Percentiles rank a stretch among this genome's conserved stretches.
Conservation (phyloP, 2,329 filamentous ascomycete genomes). For the Cladobotryum protrusum region DNA sequence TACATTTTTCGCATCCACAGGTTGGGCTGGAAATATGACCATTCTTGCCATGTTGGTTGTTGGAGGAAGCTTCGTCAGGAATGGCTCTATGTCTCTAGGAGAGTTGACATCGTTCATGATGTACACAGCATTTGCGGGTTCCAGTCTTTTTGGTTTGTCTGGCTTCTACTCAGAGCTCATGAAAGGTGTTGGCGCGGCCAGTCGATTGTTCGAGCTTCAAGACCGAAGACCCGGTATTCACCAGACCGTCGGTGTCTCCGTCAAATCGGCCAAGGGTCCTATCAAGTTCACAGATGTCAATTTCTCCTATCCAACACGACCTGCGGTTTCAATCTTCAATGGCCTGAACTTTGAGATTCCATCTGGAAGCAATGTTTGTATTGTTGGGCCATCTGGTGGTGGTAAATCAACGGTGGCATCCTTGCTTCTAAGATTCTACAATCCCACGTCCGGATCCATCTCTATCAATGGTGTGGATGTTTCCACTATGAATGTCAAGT, state of each 20-base stretch:
- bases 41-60: slow-evolving; percentile 86
- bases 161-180: slow-evolving; percentile 98
- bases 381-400: slow-evolving; percentile 92
- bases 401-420: slow-evolving; percentile 95
- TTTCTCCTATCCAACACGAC: slow-evolving; percentile 90
- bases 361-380: slow-evolving; percentile 88
- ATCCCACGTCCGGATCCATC: slow-evolving; percentile 69
- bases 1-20: slow-evolving; percentile 80
- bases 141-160: slow-evolving; percentile 86
- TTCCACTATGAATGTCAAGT: slow-evolving; percentile 83
- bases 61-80: slow-evolving; percentile 83
- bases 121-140: slow-evolving; percentile 85
- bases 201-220: slow-evolving; percentile 89
- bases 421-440: slow-evolving; percentile 87
- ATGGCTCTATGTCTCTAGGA: slow-evolving; percentile 79
- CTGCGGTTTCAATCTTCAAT: slow-evolving; percentile 86
- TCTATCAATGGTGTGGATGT: slow-evolving; percentile 82
- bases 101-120: slow-evolving; percentile 96
- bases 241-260: slow-evolving; percentile 74
- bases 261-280: slow-evolving; percentile 76
- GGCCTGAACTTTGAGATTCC: slow-evolving; percentile 86
- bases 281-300: slow-evolving; percentile 82
- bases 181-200: slow-evolving; percentile 98
- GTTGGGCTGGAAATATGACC: slow-evolving; percentile 93
- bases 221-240: slow-evolving; percentile 81